These are phyloP conservation scores for Penicillium sp. DNA, from an alignment of 2,329 filamentous ascomycete species.

Conservation along the genomic window DNA sequence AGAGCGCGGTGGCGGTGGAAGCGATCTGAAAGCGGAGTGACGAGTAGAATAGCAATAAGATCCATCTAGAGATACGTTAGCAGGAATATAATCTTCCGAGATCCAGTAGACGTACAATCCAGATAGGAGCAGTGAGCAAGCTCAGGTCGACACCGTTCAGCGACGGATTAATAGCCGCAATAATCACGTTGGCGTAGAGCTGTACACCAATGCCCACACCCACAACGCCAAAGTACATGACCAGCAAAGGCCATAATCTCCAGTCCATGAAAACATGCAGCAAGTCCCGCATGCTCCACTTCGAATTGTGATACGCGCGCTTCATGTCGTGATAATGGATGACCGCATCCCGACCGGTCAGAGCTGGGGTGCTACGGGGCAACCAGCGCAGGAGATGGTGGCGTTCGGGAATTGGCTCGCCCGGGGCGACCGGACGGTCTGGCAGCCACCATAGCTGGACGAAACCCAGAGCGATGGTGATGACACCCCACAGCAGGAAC, in stretches of 20 bases:
- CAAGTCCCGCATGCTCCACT: conserved; percentile 73
- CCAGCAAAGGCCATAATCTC: conserved; percentile 78
- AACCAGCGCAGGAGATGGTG: conserved; percentile 59
- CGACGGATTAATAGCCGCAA: conserved; percentile 69
- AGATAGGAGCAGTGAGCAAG: conserved; percentile 84
- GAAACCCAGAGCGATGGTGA: conserved; percentile 70
- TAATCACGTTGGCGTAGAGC: conserved; percentile 83
- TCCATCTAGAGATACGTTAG: conserved; percentile 63
- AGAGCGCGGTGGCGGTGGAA: conserved; percentile 77
- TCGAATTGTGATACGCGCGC: conserved; percentile 71
- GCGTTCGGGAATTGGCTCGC: conserved; percentile 18
- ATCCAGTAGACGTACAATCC: conserved; percentile 64
- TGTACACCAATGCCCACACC: conserved; percentile 89
- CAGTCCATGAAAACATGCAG: conserved; percentile 73
- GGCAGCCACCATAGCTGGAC: conserved; percentile 85
- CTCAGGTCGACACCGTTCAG: conserved; percentile 74
- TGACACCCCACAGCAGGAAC: conserved; percentile 82
- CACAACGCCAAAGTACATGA: conserved; percentile 96
- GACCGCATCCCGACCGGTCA: conserved; percentile 72
- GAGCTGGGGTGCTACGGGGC: conserved; percentile 66
- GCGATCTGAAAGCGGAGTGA: conserved; percentile 82
- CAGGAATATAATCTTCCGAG: neutral
- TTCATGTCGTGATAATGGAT: conserved; percentile 82
- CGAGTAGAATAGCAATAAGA: conserved; percentile 77
- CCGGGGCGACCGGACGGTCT: conserved; percentile 73